Base-by-base conservation (phyloP, 75 land plant genomes). In the Selaginella tamariscina region DNA sequence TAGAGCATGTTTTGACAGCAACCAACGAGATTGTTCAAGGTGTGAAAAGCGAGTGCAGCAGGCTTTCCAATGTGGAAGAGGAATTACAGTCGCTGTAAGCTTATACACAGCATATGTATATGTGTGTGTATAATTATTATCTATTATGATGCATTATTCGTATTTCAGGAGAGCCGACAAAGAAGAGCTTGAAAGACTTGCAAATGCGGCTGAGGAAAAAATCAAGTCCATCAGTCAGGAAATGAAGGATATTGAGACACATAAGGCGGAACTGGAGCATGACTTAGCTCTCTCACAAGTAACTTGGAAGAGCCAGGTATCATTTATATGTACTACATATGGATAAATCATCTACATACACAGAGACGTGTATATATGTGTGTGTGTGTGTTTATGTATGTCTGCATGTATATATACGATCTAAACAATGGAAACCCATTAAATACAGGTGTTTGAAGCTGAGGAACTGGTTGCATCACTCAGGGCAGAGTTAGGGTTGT, bases 391-490 rank as follows among this genome's bases (percentile, higher is more conserved):
- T n/a, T n/a, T n/a, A n/a, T n/a, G n/a, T n/a, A n/a, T n/a, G n/a
- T n/a, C n/a, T n/a, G n/a, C n/a, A n/a, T n/a, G n/a, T n/a, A n/a
- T n/a, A n/a, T n/a, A n/a, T n/a, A n/a, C n/a, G n/a, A n/a, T n/a
- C n/a, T n/a, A n/a, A n/a, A n/a, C n/a, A n/a, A n/a, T n/a, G n/a
- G n/a, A n/a, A n/a, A n/a, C n/a, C n/a, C n/a, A n/a, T n/a, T n/a
- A n/a, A n/a, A n/a, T n/a, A n/a, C n/a, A n/a, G n/a, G 49, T 39
- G 49, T 39, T 39, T 39, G 49, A 39, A 39, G 49, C 49, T 39
- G 49, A 39, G 15, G 49, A 39, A 39, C 15, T 39, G 49, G 49
- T 39, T 5, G 49, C 49, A 39, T 39, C 49, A 15, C 49, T 39
- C 49, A 39, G 49, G 49, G 49, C 49, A 15, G 49, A 39, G 49